Base-by-base conservation (phyloP, 2,329 filamentous ascomycete genomes). In the Davidsoniella neocaledoniae region DNA sequence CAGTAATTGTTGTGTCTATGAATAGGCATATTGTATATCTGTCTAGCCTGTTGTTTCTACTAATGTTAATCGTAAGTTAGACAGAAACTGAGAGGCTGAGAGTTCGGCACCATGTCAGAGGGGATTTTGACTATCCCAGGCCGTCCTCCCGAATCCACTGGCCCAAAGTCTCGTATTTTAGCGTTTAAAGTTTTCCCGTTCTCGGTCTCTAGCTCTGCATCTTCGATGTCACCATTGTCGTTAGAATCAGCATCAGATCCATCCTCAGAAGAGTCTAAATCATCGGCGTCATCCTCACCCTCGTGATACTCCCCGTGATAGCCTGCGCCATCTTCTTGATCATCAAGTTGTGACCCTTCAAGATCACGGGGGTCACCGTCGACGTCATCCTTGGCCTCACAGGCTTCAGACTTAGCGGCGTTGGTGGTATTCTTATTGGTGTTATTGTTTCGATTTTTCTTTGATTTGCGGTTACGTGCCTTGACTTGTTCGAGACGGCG, bases 401-500 rank as follows among this genome's bases (percentile, higher is more conserved):
- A 40, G n/a, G 42, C 29, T 1, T 21, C 10, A 6, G 45, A 36
- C 26, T 29, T 33, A 7, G 43, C 40, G 21, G 33, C 16, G 39
- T 51, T 51, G 19, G 21, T 17, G 12, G 33, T n/a, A 5, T 16
- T 14, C 14, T 56, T 50, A 10, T 33, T 33, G 26, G 7, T 33
- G 26, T 33, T 33, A 10, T 12, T 3, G 26, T 33, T 33, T 33
- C 7, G 8, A 9, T 8, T 9, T 47, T 94, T 95, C 69, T 85
- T 94, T 46, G 80, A 81, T 67, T 94, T 95, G 29, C 87, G 76
- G 48, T 83, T 83, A 68, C 94, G 94, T 68, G 87, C 85, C 68
- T 94, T 94, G 19, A 88, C 87, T 65, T 95, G 94, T 61, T 95
- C 90, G 50, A 94, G 65, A 29, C 94, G 68, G 45, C 88, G 73